Evolutionary conservation across 495 filamentous ascomycete species (phyloP).

Genomic region (Talaromyces wortmannii): DNA sequence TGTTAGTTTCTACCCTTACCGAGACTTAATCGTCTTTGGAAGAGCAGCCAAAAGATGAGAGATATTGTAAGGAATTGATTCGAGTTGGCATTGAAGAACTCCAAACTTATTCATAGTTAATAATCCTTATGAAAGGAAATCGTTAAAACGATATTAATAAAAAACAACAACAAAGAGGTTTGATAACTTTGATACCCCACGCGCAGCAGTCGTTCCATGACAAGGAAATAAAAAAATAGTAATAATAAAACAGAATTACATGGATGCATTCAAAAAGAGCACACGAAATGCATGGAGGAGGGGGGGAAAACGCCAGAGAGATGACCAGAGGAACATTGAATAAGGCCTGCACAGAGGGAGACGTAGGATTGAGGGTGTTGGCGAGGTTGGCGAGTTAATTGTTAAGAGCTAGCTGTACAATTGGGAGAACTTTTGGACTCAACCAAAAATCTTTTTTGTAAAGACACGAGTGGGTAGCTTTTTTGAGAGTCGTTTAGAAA

Average conservation of each 20-base stretch:
- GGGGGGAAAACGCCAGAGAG: neutral
- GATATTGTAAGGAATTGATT: no score
- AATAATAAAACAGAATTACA: neutral
- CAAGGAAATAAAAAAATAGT: neutral
- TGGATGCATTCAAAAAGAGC: neutral
- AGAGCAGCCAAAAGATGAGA: no score
- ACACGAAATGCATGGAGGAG: neutral
- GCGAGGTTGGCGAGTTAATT: neutral
- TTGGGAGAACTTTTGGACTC: neutral
- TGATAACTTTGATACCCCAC: no score
- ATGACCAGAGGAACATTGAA: neutral
- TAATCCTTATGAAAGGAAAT: neutral
- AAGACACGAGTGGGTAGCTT: slow-evolving; percentile 4
- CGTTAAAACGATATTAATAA: neutral
- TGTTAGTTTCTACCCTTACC: no score
- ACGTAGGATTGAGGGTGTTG: neutral
- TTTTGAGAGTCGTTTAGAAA: slow-evolving; percentile 24
- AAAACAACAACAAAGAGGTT: slow-evolving; percentile 6
- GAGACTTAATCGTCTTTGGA: no score
- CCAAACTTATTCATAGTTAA: neutral
- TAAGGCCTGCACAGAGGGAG: no score
- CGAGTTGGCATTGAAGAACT: neutral
- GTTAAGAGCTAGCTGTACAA: neutral
- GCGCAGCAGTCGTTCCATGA: neutral
- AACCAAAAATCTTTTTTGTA: neutral